phyloP scores from a whole-genome alignment of 345 rosid species.

The Alliaria petiolata region DNA sequence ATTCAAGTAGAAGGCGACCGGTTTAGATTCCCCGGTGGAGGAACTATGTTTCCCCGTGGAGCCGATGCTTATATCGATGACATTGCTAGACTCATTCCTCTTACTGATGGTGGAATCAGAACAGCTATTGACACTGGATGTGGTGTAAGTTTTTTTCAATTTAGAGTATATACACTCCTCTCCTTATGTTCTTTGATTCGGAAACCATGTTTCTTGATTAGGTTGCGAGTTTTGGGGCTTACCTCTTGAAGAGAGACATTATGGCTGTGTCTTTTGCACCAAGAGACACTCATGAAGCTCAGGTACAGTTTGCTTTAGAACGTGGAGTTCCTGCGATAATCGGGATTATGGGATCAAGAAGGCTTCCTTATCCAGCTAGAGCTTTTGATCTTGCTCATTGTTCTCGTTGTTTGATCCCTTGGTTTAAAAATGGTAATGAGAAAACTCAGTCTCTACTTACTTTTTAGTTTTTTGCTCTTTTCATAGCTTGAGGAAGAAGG shows the following conservation, averaged over 20 bases:
- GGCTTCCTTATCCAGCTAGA: conserved; percentile 94
- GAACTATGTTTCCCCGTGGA: conserved; percentile 92
- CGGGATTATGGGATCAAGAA: conserved; percentile 74
- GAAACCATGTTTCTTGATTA: not conserved
- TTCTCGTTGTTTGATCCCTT: conserved; percentile 95
- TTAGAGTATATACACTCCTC: not conserved
- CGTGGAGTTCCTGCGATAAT: conserved; percentile 98
- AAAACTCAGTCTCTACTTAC: not conserved
- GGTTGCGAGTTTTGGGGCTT: conserved; percentile 99
- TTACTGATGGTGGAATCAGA: conserved; percentile 67
- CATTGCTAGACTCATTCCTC: conserved; percentile 70
- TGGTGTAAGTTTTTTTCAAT: conserved; percentile 56
- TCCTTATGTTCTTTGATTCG: not conserved
- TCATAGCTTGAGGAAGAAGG: conserved; percentile 1
- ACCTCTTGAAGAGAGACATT: conserved; percentile 76
- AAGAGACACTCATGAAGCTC: conserved; percentile 97
- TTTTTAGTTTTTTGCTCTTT: not conserved
- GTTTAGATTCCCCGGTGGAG: conserved; percentile 96
- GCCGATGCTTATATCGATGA: conserved; percentile 96
- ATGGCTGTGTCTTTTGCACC: conserved; percentile 89
- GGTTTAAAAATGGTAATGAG: conserved; percentile 58
- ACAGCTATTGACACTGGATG: conserved; percentile 96
- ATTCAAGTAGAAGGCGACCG: conserved; percentile 89
- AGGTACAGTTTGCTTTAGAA: conserved; percentile 92
- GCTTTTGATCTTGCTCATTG: conserved; percentile 98